Evolutionary conservation across 768 basidiomycete genomes (phyloP).

Genomic region (Lactarius vividus): DNA sequence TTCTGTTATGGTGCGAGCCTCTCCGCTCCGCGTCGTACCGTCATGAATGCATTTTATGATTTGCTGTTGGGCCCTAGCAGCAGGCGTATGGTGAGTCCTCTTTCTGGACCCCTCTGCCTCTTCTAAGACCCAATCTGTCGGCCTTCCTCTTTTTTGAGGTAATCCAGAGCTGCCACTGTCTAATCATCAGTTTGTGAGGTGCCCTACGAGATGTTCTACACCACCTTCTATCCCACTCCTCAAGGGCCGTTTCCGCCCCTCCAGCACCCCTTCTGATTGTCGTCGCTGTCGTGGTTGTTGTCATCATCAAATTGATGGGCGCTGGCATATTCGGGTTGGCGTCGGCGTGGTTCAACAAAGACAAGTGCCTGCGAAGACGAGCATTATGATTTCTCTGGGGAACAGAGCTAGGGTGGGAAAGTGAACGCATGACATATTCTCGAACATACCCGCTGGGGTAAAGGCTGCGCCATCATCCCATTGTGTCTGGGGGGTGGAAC

Average conservation of each 20-base stretch:
- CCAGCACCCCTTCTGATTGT: neutral
- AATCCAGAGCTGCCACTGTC: neutral
- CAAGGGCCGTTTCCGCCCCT: neutral
- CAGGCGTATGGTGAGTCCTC: neutral
- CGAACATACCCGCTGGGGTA: neutral
- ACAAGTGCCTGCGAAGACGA: neutral
- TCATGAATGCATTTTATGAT: neutral
- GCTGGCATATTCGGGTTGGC: neutral
- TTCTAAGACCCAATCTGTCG: neutral
- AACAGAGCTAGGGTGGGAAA: neutral
- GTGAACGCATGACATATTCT: neutral
- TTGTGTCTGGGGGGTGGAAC: neutral
- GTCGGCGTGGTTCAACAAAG: no score
- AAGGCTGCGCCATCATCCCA: neutral
- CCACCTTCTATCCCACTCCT: neutral
- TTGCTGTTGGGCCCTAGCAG: neutral
- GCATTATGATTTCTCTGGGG: neutral
- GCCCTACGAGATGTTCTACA: neutral
- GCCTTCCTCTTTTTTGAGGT: neutral
- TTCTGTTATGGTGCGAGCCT: neutral
- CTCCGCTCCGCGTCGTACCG: conserved; percentile 5
- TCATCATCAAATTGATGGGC: neutral
- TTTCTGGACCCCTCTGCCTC: neutral
- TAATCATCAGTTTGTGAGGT: neutral
- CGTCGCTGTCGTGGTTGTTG: neutral